Percentiles rank a stretch among this genome's conserved stretches.
These are phyloP conservation scores for Sphagnum fallax DNA, from an alignment of 228 moss, liverwort and hornwort genomes.

Conservation along the genomic window DNA sequence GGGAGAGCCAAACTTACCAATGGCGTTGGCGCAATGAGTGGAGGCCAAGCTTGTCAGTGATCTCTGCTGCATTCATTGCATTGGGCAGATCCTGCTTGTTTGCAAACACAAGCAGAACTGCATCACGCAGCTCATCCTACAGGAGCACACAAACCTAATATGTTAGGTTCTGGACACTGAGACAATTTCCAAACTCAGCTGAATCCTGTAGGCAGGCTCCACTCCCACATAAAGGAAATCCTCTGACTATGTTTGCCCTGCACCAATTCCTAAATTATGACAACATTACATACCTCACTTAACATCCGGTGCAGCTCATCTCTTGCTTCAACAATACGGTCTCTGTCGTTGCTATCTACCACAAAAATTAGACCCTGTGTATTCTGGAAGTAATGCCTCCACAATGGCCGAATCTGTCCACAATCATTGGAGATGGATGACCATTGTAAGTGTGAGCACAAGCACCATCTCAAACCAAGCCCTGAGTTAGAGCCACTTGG, in stretches of 20 bases:
- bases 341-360: conserved; percentile 9
- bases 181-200: no score
- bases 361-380: conserved; percentile 10
- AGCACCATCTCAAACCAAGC: not conserved
- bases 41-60: conserved; percentile 11
- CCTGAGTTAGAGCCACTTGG: no score
- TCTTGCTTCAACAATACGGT: conserved; percentile 7
- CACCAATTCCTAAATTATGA: no score
- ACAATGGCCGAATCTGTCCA: conserved; percentile 8
- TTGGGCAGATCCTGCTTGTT: conserved; percentile 21
- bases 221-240: no score
- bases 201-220: no score
- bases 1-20: not conserved
- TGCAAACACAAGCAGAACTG: conserved; percentile 17
- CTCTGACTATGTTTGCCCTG: no score
- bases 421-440: not conserved
- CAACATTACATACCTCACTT: not conserved
- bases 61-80: conserved; percentile 12
- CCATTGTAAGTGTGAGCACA: not conserved
- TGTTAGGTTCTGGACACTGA: no score
- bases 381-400: conserved; percentile 8
- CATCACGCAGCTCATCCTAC: conserved; percentile 19
- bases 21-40: conserved; percentile 11
- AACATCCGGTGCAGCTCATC: conserved; percentile 10
- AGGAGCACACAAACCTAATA: conserved; percentile 1